Base-by-base conservation (phyloP, 805 yeast species). In the Cyberlindnera petersonii region DNA sequence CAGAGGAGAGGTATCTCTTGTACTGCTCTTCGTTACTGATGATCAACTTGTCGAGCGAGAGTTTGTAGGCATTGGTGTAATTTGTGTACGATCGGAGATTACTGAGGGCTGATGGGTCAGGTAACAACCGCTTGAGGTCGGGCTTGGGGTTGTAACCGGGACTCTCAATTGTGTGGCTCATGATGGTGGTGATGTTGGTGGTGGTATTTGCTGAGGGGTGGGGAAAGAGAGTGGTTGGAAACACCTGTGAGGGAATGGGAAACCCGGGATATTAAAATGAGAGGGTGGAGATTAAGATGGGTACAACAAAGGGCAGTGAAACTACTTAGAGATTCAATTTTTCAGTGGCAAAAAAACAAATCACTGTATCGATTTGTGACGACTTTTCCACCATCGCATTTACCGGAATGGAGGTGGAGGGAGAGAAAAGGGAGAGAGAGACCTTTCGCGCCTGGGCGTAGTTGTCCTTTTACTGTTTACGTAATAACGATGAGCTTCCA, bases 101-200 rank as follows among this genome's bases (percentile, higher is more conserved):
- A 0, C 61, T 58, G 31, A 83, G 59, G 6, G 75, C 60, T 2
- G 70, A 68, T 3, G 83, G 77, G 4, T 70, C 61, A 5, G 70
- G 60, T 33, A 85, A 71, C 33, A 83, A 55, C 18, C 63, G 60
- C 26, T 66, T 62, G 14, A 84, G 62, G 52, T 79, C 84, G 3
- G 54, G 60, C 33, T 67, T 53, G 0, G 86, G 84, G 46, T 75
- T 73, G 49, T 80, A 81, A 24, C 65, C 63, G 3, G 26, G 6
- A 11, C 30, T 14, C 15, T 15, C 17, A 10, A 34, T 21, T 18
- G 26, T 20, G 9, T 4, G 9, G 24, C 20, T 18, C 10, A 15
- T 26, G 26, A 31, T 31, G 7, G 4, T 21, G 26, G 26, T 20
- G 9, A 6, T 15, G 24, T 29, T 18, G 15, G 18, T 26, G 26